Conservation (phyloP, 2,329 filamentous ascomycete species). For the Neobulgaria alba region DNA sequence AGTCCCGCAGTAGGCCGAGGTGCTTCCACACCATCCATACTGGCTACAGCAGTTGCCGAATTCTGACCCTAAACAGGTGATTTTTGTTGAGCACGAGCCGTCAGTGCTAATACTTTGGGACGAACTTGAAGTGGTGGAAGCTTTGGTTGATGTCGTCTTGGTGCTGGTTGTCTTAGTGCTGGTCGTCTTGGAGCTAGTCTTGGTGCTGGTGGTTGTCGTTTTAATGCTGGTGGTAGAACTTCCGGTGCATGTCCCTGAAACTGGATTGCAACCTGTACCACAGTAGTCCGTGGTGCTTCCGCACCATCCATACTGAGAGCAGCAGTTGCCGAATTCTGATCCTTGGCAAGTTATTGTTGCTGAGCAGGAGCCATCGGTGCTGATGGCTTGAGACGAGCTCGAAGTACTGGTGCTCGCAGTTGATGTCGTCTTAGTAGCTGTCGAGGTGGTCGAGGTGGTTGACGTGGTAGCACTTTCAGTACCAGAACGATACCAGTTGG, state of each 20-base stretch:
- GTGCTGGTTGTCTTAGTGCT: not conserved
- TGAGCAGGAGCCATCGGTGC: conserved; percentile 15
- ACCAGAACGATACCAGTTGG: conserved; percentile 35
- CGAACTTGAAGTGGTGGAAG: not conserved
- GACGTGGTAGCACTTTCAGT: conserved; percentile 3
- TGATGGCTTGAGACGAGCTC: not conserved
- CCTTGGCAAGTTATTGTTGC: conserved; percentile 21
- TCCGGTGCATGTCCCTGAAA: not conserved
- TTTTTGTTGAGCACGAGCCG: conserved; percentile 15
- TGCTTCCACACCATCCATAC: conserved; percentile 1
- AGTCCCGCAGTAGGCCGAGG: conserved; percentile 25
- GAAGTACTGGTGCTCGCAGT: not conserved
- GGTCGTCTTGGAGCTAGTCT: not conserved
- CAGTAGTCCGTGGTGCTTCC: not conserved
- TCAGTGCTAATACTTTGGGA: conserved; percentile 1
- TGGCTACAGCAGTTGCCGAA: conserved; percentile 10
- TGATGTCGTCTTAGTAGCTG: not conserved
- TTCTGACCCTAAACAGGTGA: conserved; percentile 20
- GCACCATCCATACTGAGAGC: conserved; percentile 19
- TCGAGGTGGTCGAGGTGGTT: not conserved
- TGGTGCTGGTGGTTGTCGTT: not conserved
- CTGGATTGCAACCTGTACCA: not conserved
- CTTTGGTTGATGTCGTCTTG: not conserved
- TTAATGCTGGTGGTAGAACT: not conserved
- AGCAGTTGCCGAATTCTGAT: conserved; percentile 24